Conservation (phyloP, 2,329 filamentous ascomycete genomes). For the Knufia petricola region DNA sequence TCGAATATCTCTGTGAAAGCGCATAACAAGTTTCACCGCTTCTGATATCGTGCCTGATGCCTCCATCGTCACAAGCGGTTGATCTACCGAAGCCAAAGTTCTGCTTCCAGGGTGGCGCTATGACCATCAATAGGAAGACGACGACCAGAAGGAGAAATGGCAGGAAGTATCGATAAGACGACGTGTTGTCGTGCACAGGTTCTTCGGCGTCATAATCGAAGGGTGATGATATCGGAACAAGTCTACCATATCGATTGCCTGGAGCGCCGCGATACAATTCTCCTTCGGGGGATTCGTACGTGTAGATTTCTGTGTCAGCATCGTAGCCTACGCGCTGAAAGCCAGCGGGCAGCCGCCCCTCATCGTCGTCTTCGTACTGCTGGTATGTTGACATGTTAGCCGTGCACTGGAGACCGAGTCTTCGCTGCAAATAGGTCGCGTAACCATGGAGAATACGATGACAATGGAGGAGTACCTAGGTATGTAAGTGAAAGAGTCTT, state of each 20-base stretch:
- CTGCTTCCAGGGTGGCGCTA: conserved; percentile 30
- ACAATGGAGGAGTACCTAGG: no score
- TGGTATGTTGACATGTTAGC: background rate
- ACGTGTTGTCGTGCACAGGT: background rate
- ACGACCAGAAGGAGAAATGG: conserved; percentile 4
- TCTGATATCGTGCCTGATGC: background rate
- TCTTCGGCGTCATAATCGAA: background rate
- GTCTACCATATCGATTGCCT: conserved; percentile 40
- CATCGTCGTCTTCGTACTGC: conserved; percentile 4
- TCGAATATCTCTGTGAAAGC: background rate
- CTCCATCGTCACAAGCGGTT: background rate
- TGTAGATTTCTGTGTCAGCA: conserved; percentile 45
- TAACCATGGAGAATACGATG: no score
- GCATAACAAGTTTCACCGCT: background rate
- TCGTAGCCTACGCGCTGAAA: conserved; percentile 49
- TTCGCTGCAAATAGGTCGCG: no score
- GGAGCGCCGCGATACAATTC: conserved; percentile 43
- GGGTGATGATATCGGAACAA: background rate
- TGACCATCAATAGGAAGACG: conserved; percentile 3
- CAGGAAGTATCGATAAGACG: background rate
- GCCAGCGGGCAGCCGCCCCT: conserved; percentile 43
- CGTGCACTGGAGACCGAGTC: no score
- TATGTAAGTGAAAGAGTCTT: no score
- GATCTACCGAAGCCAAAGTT: background rate
- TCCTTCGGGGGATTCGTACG: conserved; percentile 38